Evolutionary conservation across 176 grass and related monocot genomes (phyloP), one percentile per base, ranked within the genome.

Genomic region (Oropetium thomaeum): DNA sequence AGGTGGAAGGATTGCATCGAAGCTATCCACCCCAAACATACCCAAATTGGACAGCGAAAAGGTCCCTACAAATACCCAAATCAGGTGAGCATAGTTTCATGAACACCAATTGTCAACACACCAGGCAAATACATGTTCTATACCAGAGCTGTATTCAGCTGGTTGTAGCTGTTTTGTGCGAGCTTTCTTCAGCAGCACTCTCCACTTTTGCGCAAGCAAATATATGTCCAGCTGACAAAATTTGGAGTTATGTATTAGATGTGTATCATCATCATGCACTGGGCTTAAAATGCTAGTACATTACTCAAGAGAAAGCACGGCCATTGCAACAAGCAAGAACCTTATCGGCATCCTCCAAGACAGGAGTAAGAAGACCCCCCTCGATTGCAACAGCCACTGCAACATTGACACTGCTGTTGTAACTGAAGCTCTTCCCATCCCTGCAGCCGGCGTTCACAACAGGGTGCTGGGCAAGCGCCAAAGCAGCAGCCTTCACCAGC

Each of bases 1-100:
- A 84, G 91, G 89, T 82, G 91, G 96, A 95, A 99, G 96, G 71
- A 99, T 99, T 30, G 96, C 96, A 53, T 99, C 91, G 10, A 99
- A 99, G 81, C 84, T 89, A 59, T 95, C 89, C 5, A 99, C 91
- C 15, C 96, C 96, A 90, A 95, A 99, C 96, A 95, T 95, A 87
- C 91, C 89, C 64, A 99, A 72, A 86, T 99, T 99, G 20, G 96
- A 99, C 4, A 99, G 70, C 2, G 89, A 86, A 98, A 95, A 98
- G 9, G 91, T 92, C 28, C 96, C 96, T 99, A 69, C 20, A 81
- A 12, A 87, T 28, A 35, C 70, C 31, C 61, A 83, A 47, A 31
- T 38, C 42, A 75, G 38, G 13, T 80, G 70, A 90, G 25, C 19
- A 43, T 32, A 57, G 47, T 84, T 54, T 76, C n/a, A 25, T 75